phyloP scores from a whole-genome alignment of 257 asterid species.

The Cinchona pubescens region DNA sequence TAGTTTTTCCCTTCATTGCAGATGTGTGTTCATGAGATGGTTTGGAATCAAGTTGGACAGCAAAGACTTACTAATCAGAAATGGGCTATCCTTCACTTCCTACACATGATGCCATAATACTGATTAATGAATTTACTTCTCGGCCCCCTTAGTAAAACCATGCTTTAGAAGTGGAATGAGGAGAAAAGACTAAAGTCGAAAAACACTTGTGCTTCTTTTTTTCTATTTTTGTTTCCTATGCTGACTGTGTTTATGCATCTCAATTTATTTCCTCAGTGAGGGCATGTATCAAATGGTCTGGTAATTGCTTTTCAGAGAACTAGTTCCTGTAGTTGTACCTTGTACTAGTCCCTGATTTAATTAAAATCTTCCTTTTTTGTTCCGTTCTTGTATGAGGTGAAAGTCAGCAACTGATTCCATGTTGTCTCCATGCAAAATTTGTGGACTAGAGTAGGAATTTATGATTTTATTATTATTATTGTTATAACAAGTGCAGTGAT shows the following conservation, averaged over 20 bases:
- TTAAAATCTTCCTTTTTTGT: background rate
- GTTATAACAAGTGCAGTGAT: slow-evolving; percentile 74
- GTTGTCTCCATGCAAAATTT: slow-evolving; percentile 1
- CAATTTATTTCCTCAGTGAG: background rate
- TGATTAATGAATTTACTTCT: background rate
- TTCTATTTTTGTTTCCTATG: background rate
- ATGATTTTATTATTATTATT: too few species aligned
- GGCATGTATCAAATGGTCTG: background rate
- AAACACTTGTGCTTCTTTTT: background rate
- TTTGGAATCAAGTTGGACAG: too few species aligned
- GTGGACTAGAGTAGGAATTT: background rate
- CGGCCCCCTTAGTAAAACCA: background rate
- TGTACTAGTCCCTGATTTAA: background rate
- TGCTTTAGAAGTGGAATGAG: background rate
- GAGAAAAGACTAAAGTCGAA: background rate
- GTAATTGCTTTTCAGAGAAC: background rate
- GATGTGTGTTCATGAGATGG: too few species aligned
- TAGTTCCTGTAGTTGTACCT: background rate
- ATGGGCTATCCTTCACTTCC: background rate
- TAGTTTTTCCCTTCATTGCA: too few species aligned
- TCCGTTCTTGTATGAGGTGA: background rate
- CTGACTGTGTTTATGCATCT: background rate
- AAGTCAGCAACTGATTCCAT: background rate
- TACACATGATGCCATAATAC: background rate
- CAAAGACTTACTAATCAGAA: too few species aligned